Conservation (phyloP, 495 filamentous ascomycete species). For the Chaetomidium leptoderma region DNA sequence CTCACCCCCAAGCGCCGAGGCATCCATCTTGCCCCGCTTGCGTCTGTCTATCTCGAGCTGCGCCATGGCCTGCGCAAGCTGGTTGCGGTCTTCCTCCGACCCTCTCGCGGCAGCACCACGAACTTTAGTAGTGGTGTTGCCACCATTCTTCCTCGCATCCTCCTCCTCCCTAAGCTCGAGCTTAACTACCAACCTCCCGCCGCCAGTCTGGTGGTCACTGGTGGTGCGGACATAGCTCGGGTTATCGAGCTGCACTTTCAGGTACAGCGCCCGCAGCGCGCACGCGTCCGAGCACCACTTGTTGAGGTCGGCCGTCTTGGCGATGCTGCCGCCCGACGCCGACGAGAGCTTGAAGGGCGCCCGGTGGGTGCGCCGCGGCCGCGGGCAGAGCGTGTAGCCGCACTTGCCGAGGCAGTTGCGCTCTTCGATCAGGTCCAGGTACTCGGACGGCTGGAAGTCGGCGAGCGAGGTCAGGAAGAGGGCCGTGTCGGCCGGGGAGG, state of each 20-base stretch:
- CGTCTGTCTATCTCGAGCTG: conserved; percentile 19
- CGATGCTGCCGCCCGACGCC: conserved; percentile 26
- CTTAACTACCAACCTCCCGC: conserved; percentile 35
- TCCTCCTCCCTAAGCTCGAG: conserved; percentile 39
- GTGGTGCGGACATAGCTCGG: conserved; percentile 23
- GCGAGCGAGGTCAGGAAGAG: conserved; percentile 55
- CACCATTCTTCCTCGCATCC: conserved; percentile 13
- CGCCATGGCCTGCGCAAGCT: conserved; percentile 11
- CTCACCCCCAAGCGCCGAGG: conserved; percentile 49
- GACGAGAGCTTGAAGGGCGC: conserved; percentile 21
- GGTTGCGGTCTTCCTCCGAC: conserved; percentile 9
- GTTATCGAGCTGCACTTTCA: conserved; percentile 73
- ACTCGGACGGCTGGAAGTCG: conserved; percentile 79
- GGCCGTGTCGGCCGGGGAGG: conserved; percentile 52
- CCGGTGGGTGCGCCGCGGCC: conserved; percentile 13
- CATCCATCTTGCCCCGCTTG: conserved; percentile 30
- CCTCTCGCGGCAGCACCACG: not conserved
- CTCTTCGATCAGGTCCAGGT: conserved; percentile 80
- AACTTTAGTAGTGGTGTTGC: not conserved
- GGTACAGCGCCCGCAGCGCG: conserved; percentile 69
- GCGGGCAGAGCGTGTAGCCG: conserved; percentile 73
- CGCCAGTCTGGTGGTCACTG: not conserved
- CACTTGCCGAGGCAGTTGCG: conserved; percentile 74
- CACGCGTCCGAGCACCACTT: conserved; percentile 85
- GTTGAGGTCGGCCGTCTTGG: conserved; percentile 63